phyloP scores from a whole-genome alignment of 75 land plant genomes.

The Chamaecyparis obtusa region DNA sequence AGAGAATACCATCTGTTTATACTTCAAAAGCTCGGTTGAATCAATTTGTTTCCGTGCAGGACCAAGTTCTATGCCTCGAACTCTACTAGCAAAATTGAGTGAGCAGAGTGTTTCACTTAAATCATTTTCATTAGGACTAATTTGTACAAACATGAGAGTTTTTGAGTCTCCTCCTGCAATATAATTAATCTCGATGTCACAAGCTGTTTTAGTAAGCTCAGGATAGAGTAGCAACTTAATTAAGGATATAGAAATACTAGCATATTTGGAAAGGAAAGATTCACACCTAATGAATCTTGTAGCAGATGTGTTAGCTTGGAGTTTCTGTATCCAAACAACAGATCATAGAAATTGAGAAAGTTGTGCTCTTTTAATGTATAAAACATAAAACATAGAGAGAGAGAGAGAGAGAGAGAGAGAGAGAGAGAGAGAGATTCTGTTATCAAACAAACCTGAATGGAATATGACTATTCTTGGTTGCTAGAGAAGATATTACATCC shows the following conservation, averaged over 20 bases:
- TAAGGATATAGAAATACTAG: neutral
- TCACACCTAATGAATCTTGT: conserved; percentile 92
- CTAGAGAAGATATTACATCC: conserved; percentile 92
- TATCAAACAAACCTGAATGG: conserved; percentile 79
- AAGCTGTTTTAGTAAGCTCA: neutral
- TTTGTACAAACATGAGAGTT: conserved; percentile 97
- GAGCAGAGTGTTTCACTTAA: conserved; percentile 88
- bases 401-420: neutral
- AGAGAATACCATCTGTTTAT: conserved; percentile 76
- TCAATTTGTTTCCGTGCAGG: conserved; percentile 87
- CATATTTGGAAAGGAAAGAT: neutral
- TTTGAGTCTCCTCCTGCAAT: conserved; percentile 93
- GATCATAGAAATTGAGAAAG: neutral
- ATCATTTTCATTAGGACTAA: conserved; percentile 90
- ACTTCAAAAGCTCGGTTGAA: conserved; percentile 57
- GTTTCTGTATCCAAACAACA: conserved; percentile 57
- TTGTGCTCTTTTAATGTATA: neutral
- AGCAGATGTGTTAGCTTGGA: conserved; percentile 97
- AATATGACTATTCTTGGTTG: conserved; percentile 85
- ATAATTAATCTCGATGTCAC: neutral
- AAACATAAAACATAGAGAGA: neutral
- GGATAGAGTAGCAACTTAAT: neutral
- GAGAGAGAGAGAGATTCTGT: neutral
- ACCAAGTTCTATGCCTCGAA: conserved; percentile 89
- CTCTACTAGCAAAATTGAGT: conserved; percentile 97